Evolutionary conservation across 441 rosid species (phyloP).

Genomic region (Erysimum cheiri): DNA sequence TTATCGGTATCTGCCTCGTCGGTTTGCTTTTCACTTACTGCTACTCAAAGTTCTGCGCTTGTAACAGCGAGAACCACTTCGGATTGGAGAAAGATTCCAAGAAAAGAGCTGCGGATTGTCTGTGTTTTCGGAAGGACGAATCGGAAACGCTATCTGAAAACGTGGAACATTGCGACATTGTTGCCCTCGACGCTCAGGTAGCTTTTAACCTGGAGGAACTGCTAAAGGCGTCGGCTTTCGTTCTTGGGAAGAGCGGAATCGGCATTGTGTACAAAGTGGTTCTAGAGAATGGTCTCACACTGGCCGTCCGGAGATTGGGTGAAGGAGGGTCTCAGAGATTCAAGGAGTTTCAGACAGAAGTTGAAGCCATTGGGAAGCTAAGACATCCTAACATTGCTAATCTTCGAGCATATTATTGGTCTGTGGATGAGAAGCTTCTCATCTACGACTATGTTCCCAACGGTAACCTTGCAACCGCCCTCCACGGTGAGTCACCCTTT

Average conservation of each 20-base stretch:
- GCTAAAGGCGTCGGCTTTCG: slow-evolving; percentile 96
- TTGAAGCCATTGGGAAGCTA: slow-evolving; percentile 94
- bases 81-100: slow-evolving; percentile 65
- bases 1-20: slow-evolving; percentile 82
- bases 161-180: slow-evolving; percentile 82
- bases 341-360: slow-evolving; percentile 96
- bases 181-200: slow-evolving; percentile 75
- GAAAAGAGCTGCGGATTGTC: slow-evolving; percentile 57
- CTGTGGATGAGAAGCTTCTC: slow-evolving; percentile 95
- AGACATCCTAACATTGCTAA: slow-evolving; percentile 87
- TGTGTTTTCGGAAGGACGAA: slow-evolving; percentile 83
- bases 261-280: slow-evolving; percentile 96
- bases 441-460: slow-evolving; percentile 81
- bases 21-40: slow-evolving; percentile 88
- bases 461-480: slow-evolving; percentile 86
- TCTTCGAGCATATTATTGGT: slow-evolving; percentile 97
- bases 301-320: slow-evolving; percentile 91
- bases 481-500: slow-evolving; percentile 69
- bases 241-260: slow-evolving; percentile 93
- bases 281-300: slow-evolving; percentile 86
- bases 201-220: slow-evolving; percentile 91
- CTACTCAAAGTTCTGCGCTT: slow-evolving; percentile 65
- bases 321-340: slow-evolving; percentile 98
- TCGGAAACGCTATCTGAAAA: slow-evolving; percentile 78
- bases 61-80: slow-evolving; percentile 52